phyloP scores from a whole-genome alignment of 805 yeast genomes.

The Wilhelminamyces savonicus region DNA sequence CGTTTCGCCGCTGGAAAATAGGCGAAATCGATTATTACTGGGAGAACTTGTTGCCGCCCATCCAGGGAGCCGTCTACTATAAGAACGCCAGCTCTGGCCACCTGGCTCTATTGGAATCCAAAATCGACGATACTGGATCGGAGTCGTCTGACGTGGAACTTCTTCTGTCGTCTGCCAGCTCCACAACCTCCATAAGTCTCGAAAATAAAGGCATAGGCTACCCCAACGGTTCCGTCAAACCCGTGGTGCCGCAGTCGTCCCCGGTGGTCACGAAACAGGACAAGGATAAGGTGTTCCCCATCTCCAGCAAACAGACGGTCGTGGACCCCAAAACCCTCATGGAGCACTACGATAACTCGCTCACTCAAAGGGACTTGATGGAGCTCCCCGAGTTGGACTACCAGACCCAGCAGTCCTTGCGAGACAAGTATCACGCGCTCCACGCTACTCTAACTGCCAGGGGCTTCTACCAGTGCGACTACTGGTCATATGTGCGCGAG shows the following conservation, averaged over 20 bases:
- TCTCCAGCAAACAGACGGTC: slow-evolving; percentile 16
- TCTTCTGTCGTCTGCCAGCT: slow-evolving; percentile 5
- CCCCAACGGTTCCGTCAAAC: slow-evolving; percentile 36
- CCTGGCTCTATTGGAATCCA: neutral
- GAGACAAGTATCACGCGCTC: slow-evolving; percentile 52
- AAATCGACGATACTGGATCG: neutral
- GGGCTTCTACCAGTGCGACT: slow-evolving; percentile 69
- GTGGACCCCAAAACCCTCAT: slow-evolving; percentile 52
- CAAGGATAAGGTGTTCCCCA: slow-evolving; percentile 28
- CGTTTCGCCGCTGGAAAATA: slow-evolving; percentile 53
- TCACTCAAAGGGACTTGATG: slow-evolving; percentile 50
- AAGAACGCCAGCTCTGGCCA: no score
- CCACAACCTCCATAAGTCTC: slow-evolving; percentile 8
- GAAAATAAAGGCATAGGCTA: slow-evolving; percentile 26
- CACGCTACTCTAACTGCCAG: slow-evolving; percentile 48
- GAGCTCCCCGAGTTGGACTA: slow-evolving; percentile 61
- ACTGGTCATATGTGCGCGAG: slow-evolving; percentile 69
- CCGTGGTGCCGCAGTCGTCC: slow-evolving; percentile 46
- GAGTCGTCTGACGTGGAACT: slow-evolving; percentile 4
- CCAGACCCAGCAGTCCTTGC: slow-evolving; percentile 53
- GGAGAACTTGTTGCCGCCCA: slow-evolving; percentile 79
- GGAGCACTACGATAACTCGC: slow-evolving; percentile 51
- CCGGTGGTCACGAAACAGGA: slow-evolving; percentile 36
- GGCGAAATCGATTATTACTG: slow-evolving; percentile 63
- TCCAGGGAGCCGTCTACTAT: slow-evolving; percentile 63